A percentile compares a stretch with the other conserved stretches of the same genome.
phyloP scores from a whole-genome alignment of 2,329 filamentous ascomycete genomes.

The Phyllosticta citrichinensis region DNA sequence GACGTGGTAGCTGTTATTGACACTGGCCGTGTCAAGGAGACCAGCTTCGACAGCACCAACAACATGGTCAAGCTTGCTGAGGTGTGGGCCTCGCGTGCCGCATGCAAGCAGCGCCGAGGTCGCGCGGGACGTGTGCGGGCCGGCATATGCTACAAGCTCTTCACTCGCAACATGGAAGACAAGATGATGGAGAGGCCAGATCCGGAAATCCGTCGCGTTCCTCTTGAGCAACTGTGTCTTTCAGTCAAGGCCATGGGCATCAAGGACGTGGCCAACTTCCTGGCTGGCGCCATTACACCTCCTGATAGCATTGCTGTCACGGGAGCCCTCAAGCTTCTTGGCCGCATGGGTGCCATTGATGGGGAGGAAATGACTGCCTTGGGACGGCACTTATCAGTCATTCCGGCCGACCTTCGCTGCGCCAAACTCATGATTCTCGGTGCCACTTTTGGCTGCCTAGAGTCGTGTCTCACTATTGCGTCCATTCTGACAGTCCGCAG shows the following conservation, averaged over 20 bases:
- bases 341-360: conserved; percentile 80
- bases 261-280: conserved; percentile 67
- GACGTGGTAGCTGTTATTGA: conserved; percentile 96
- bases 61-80: conserved; percentile 94
- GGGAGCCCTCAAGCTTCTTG: conserved; percentile 67
- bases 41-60: conserved; percentile 79
- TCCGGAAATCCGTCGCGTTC: conserved; percentile 86
- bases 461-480: conserved; percentile 79
- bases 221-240: conserved; percentile 86
- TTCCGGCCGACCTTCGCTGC: conserved; percentile 85
- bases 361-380: conserved; percentile 81
- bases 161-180: conserved; percentile 73
- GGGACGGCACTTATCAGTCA: conserved; percentile 86
- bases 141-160: conserved; percentile 91
- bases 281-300: conserved; percentile 79
- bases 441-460: conserved; percentile 83
- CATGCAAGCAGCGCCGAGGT: conserved; percentile 87
- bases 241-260: conserved; percentile 95
- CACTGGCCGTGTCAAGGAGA: conserved; percentile 91
- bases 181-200: conserved; percentile 85
- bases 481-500: conserved; percentile 83
- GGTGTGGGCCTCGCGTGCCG: conserved; percentile 87
- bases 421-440: conserved; percentile 95
- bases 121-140: conserved; percentile 87
- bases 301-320: conserved; percentile 79